Base-by-base conservation (phyloP, 208 protist genomes). In the Acanthamoeba castellanii region DNA sequence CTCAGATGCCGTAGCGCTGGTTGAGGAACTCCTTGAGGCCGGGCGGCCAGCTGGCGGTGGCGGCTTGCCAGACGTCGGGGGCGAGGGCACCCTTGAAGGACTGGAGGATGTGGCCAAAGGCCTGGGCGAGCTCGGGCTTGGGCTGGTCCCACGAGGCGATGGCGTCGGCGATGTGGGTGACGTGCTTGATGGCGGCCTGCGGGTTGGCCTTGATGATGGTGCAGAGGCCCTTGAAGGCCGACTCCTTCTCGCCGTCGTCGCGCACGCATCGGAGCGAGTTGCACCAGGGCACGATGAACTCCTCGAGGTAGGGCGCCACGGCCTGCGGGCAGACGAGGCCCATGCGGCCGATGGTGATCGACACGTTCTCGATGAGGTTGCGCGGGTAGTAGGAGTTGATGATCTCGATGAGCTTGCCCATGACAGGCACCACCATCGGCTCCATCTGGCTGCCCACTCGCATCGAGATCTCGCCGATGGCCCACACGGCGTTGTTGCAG, bases 401-500 rank as follows among this genome's bases (percentile, higher is more conserved):
- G 59, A 98, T 96, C 32, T 84, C 74, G 9, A 98, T 94, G 27
- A 98, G 78, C 20, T 95, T 78, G 25, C 84, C 34, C 25, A 98
- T 27, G 20, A 98, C 95, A 4, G 37, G 8, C 14, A n/a, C 45
- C 8, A 96, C 94, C 22, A 94, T 96, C 5, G 97, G 96, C 50
- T 92, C 64, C 0, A 96, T 95, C 3, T 95, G 74, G 7, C n/a
- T 14, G 34, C 97, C 95, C 34, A 98, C 68, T 32, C 92, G 57
- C 8, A 98, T 52, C 7, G 97, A 74, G 68, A 98, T 97, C 93
- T 98, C 97, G 72, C 98, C 97, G n/a, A 98, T 64, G 8, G 98
- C 97, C 98, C 98, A 98, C 89, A 61, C 90, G 4, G 98, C 97
- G 93, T 98, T 98, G 95, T 98, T 98, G 95, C 98, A 98, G 32